These are phyloP conservation scores for Anethum foeniculum DNA, from an alignment of 140 eudicot species.

Conservation along the genomic window DNA sequence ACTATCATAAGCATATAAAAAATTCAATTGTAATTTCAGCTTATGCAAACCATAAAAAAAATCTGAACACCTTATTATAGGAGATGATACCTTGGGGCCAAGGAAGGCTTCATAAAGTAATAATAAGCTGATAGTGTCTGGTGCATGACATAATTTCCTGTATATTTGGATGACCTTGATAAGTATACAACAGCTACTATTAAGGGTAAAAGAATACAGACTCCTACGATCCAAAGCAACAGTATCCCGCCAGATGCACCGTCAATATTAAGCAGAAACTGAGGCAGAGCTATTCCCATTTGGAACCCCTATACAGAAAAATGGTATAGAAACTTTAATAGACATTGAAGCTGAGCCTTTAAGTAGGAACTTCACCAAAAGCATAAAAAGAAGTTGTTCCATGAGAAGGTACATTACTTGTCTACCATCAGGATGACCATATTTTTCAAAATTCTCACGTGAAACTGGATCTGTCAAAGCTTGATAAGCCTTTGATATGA, in stretches of 20 bases:
- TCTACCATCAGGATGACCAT: constrained; percentile 99
- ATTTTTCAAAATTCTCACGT: constrained; percentile 86
- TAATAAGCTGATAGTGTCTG: constrained; percentile 77
- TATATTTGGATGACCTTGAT: constrained; percentile 84
- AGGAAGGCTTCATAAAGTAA: constrained; percentile 80
- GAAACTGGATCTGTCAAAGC: constrained; percentile 89
- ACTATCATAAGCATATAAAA: not conserved
- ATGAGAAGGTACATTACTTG: constrained; percentile 44
- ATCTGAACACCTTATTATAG: not conserved
- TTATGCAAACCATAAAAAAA: not conserved
- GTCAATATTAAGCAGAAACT: constrained; percentile 71
- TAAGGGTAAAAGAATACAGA: constrained; percentile 75
- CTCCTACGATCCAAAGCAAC: constrained; percentile 86
- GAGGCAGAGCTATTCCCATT: constrained; percentile 97
- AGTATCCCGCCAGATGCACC: constrained; percentile 81
- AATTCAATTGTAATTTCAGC: not conserved
- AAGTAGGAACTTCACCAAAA: not conserved
- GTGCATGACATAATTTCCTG: constrained; percentile 87
- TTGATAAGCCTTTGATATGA: constrained; percentile 86
- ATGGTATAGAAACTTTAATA: not conserved
- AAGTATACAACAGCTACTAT: constrained; percentile 77
- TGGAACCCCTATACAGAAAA: constrained; percentile 60
- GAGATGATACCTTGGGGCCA: constrained; percentile 81
- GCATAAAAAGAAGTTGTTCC: not conserved
- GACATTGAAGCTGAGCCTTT: not conserved